Conservation (phyloP, 106 monocot species). For the Dioscorea alata region DNA sequence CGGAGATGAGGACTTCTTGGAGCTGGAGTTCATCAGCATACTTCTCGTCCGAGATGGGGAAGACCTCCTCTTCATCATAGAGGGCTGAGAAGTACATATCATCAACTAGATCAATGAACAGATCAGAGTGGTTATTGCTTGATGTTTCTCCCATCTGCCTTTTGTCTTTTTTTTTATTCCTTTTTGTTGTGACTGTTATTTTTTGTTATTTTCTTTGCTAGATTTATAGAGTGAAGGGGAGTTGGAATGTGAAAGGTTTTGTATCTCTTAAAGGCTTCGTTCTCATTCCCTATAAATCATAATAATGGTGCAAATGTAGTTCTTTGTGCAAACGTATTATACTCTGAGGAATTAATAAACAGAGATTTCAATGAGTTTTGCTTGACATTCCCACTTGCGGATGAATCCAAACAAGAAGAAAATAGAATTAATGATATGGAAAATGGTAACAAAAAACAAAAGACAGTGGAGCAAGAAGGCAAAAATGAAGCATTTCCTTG, state of each 20-base stretch:
- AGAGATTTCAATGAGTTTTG: too few relatives aligned
- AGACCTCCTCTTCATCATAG: constrained; percentile 11
- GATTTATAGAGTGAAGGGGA: neutral
- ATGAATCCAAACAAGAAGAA: too few relatives aligned
- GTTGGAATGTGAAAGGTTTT: neutral
- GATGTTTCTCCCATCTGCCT: neutral
- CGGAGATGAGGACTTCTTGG: constrained; percentile 48
- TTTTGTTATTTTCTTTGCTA: neutral
- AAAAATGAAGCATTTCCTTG: neutral
- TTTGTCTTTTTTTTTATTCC: neutral
- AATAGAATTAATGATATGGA: too few relatives aligned
- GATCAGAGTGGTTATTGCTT: neutral
- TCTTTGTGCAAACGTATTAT: neutral
- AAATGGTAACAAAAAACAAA: too few relatives aligned
- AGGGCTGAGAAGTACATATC: constrained; percentile 53
- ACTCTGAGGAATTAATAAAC: neutral
- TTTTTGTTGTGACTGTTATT: neutral
- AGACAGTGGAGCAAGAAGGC: too few relatives aligned
- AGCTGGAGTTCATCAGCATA: constrained; percentile 45
- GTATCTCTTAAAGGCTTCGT: neutral
- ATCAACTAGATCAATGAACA: constrained; percentile 15
- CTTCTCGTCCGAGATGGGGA: constrained; percentile 50
- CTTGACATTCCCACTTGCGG: too few relatives aligned
- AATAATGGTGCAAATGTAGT: neutral
- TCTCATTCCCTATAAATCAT: neutral